These are phyloP conservation scores for Fraxinus americana DNA, from an alignment of 257 asterid genomes.

Conservation along the genomic window DNA sequence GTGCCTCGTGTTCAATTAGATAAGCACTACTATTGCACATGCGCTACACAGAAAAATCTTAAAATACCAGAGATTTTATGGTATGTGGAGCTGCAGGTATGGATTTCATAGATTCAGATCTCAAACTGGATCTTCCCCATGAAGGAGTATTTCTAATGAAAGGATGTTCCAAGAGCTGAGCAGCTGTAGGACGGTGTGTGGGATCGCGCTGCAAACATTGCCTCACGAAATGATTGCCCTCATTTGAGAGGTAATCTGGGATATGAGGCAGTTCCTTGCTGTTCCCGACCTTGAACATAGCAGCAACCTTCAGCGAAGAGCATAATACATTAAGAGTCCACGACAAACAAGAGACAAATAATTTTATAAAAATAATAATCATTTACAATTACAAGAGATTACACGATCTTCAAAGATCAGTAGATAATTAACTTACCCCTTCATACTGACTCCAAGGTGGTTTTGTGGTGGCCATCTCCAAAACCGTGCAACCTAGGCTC, in stretches of 20 bases:
- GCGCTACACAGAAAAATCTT: background rate
- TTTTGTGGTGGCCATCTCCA: conserved; percentile 78
- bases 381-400: background rate
- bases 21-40: too few relatives aligned
- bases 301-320: conserved; percentile 49
- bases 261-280: conserved; percentile 61
- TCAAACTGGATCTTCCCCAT: conserved; percentile 30
- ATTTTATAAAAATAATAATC: background rate
- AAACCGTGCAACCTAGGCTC: conserved; percentile 78
- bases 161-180: conserved; percentile 57
- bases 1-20: background rate
- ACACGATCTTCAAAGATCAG: background rate
- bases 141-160: conserved; percentile 39
- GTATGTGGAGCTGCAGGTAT: conserved; percentile 33
- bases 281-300: conserved; percentile 50
- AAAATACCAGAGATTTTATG: conserved; percentile 36
- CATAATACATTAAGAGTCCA: background rate
- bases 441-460: conserved; percentile 73
- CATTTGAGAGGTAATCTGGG: conserved; percentile 59
- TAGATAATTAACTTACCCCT: conserved; percentile 48
- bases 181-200: conserved; percentile 55
- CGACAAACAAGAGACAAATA: background rate
- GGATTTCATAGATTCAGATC: conserved; percentile 36
- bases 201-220: conserved; percentile 66
- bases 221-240: conserved; percentile 54